These are phyloP conservation scores for Penicillium janthinellum DNA, from an alignment of 2,329 filamentous ascomycete species.

Conservation along the genomic window DNA sequence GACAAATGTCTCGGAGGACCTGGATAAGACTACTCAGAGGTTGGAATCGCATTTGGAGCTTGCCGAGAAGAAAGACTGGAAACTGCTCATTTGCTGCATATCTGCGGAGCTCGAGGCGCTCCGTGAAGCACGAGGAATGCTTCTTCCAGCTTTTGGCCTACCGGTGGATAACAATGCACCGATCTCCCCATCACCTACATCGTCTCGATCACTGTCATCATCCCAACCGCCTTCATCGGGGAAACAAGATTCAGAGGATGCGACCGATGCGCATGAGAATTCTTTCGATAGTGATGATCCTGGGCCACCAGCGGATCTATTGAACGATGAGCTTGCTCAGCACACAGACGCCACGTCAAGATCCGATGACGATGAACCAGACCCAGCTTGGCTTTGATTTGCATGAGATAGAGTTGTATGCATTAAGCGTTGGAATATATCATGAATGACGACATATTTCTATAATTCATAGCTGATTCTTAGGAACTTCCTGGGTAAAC, in stretches of 20 bases:
- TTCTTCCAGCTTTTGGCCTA: conserved; percentile 38
- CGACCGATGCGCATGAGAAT: conserved; percentile 16
- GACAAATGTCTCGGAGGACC: conserved; percentile 44
- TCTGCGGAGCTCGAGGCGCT: conserved; percentile 63
- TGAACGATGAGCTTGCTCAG: conserved; percentile 32
- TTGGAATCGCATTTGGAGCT: conserved; percentile 54
- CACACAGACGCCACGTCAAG: conserved; percentile 23
- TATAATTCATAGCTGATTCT: neutral
- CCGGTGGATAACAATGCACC: conserved; percentile 22
- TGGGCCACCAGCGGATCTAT: conserved; percentile 42
- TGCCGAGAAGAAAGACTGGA: conserved; percentile 60
- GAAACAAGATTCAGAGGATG: neutral
- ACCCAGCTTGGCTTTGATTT: conserved; percentile 44
- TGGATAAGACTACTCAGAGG: conserved; percentile 50
- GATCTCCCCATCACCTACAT: conserved; percentile 8
- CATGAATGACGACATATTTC: neutral
- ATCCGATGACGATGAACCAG: conserved; percentile 47
- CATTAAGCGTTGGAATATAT: neutral
- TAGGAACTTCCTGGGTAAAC: neutral
- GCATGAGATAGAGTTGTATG: conserved; percentile 8
- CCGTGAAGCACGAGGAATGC: conserved; percentile 40
- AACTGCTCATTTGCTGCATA: conserved; percentile 62
- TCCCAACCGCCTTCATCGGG: conserved; percentile 15
- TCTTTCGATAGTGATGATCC: conserved; percentile 32
- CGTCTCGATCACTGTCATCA: too few species aligned